Percentiles rank a stretch among this genome's conserved stretches.
phyloP scores from a whole-genome alignment of 495 filamentous ascomycete genomes.

The Pyrenula aspistea region DNA sequence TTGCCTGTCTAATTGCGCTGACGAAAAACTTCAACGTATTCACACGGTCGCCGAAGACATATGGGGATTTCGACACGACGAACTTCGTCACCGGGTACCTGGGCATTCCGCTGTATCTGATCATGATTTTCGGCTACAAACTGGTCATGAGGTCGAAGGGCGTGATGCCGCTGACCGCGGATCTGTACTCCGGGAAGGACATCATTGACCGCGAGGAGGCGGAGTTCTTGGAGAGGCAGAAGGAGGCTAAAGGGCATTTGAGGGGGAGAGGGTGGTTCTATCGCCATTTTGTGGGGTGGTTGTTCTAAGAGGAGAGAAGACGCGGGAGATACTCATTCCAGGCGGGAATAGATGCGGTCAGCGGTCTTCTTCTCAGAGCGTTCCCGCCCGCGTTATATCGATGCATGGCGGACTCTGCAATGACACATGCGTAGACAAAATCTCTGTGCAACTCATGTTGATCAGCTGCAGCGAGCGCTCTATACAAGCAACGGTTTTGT shows the following conservation, averaged over 20 bases:
- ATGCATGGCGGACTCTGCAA: too few relatives aligned
- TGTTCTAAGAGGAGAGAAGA: conserved; percentile 41
- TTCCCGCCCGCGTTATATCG: too few relatives aligned
- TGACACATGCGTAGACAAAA: too few relatives aligned
- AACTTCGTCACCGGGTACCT: conserved; percentile 75
- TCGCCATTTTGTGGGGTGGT: conserved; percentile 48
- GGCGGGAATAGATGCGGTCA: too few relatives aligned
- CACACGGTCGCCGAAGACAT: conserved; percentile 25
- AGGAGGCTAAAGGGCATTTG: conserved; percentile 25
- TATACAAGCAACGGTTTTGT: too few relatives aligned
- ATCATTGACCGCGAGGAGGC: conserved; percentile 63
- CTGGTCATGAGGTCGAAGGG: conserved; percentile 35
- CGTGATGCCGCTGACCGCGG: conserved; percentile 43
- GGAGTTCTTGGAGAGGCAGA: conserved; percentile 48
- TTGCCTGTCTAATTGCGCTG: conserved; percentile 59
- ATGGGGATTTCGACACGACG: conserved; percentile 51
- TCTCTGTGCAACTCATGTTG: too few relatives aligned
- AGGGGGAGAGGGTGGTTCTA: conserved; percentile 42
- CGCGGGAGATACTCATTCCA: too few relatives aligned
- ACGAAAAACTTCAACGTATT: conserved; percentile 76
- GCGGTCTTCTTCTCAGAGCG: too few relatives aligned
- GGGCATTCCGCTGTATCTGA: conserved; percentile 67
- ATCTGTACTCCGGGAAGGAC: conserved; percentile 62
- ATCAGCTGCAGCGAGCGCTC: too few relatives aligned
- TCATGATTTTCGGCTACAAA: conserved; percentile 64